Base-by-base conservation (phyloP, 805 yeast genomes). In the Geotrichum ghanense region DNA sequence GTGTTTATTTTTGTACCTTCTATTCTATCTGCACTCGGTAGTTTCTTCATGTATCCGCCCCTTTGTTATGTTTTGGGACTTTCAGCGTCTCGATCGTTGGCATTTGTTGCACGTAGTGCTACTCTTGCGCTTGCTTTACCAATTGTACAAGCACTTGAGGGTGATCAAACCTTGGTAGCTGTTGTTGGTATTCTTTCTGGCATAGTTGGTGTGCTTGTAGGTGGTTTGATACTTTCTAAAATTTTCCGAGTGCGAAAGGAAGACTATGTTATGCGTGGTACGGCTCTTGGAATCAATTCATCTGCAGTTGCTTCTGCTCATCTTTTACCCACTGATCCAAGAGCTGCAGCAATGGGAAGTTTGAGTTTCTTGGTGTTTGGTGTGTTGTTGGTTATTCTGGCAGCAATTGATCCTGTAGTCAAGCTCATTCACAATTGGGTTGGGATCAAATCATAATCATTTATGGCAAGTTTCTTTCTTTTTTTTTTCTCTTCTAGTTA, bases 251-350 rank as follows among this genome's bases (percentile, higher is more conserved):
- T 84, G 4, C 69, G 76, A 4, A 70, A 72, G 24, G 73, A 75
- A 53, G 92, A 84, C 58, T 83, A 74, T 57, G 79, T 84, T 5
- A 79, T 87, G 0, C 64, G 88, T 51, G 95, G 94, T 2, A 76
- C 83, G 17, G 78, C 87, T 0, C 63, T 83, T 43, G 95, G 94
- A 3, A 72, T 81, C 44, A 81, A 81, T 56, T 82, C 89, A 57
- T 86, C 89, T 7, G 94, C 95, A 1, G 81, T 84, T 44, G 85
- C 88, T 3, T 82, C 94, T 2, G 89, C 90, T 0, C 82, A 81
- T 60, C 64, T 84, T 42, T 62, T 84, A 27, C 74, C 75, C 22
- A 71, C 72, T 25, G 88, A 83, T 56, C 83, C 92, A 12, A 68
- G 90, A 53, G 90, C 92, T 14, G 89, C 88, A 1, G 85, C 88